These are phyloP conservation scores for Trypanosoma conorhini DNA, from an alignment of 208 protist genomes.

Conservation along the genomic window DNA sequence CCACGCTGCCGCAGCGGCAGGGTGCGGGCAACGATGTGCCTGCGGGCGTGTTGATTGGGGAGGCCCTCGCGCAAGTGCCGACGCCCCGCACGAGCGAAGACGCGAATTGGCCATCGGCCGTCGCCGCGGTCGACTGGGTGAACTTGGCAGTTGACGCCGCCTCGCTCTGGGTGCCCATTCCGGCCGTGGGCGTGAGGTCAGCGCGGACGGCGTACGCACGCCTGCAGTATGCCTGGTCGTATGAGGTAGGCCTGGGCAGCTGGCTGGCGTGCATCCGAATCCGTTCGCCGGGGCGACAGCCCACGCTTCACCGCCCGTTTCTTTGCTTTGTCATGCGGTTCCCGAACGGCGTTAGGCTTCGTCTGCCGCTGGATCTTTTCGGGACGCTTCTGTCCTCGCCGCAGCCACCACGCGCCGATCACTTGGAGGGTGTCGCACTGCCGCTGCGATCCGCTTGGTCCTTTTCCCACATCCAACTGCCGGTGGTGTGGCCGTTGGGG, in stretches of 20 bases:
- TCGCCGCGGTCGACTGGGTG: neutral
- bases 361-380: conserved; percentile 16
- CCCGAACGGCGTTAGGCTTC: conserved; percentile 4
- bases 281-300: neutral
- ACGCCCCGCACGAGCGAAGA: neutral
- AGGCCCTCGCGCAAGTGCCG: neutral
- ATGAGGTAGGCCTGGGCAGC: conserved; percentile 6
- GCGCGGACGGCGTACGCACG: conserved; percentile 8
- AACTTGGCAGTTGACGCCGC: neutral
- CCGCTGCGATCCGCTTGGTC: conserved; percentile 8
- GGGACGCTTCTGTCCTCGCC: neutral
- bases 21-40: neutral
- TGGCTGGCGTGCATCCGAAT: conserved; percentile 18
- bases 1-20: neutral
- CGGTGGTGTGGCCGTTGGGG: conserved; percentile 22
- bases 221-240: conserved; percentile 15
- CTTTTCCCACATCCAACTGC: conserved; percentile 21
- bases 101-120: neutral
- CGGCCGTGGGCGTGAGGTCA: neutral
- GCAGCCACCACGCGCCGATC: neutral
- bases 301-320: conserved; percentile 13
- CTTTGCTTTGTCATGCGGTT: conserved; percentile 18
- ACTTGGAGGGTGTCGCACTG: neutral
- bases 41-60: neutral
- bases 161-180: conserved; percentile 9